phyloP scores from a whole-genome alignment of 2,329 filamentous ascomycete genomes.

The Immersiporthe knoxdaviesiana region DNA sequence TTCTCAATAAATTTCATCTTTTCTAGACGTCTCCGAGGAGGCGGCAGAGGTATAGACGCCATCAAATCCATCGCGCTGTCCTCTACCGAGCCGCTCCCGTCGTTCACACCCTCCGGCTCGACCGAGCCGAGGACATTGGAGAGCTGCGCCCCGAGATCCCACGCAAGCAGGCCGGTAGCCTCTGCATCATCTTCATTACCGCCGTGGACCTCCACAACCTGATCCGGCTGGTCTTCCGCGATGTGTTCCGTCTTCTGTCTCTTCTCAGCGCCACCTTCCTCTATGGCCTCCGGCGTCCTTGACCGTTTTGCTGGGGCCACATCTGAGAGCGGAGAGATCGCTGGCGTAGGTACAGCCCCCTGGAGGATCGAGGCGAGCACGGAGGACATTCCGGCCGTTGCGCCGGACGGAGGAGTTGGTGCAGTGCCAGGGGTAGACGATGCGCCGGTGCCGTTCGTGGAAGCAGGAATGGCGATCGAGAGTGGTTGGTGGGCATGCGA shows the following conservation, averaged over 20 bases:
- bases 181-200: constrained; percentile 35
- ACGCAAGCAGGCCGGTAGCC: constrained; percentile 3
- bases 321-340: constrained; percentile 20
- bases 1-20: constrained; percentile 42
- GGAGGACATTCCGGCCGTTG: not conserved
- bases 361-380: not conserved
- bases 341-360: constrained; percentile 4
- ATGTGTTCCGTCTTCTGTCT: constrained; percentile 28
- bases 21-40: constrained; percentile 33
- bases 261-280: constrained; percentile 22
- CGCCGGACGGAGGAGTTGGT: not conserved
- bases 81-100: constrained; percentile 16
- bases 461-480: constrained; percentile 16
- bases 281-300: constrained; percentile 23
- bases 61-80: constrained; percentile 18
- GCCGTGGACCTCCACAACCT: constrained; percentile 10
- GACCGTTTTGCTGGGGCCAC: constrained; percentile 24
- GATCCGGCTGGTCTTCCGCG: constrained; percentile 5
- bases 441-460: not conserved
- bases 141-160: constrained; percentile 28
- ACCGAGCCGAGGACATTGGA: constrained; percentile 23
- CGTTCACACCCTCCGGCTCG: constrained; percentile 16
- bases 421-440: not conserved
- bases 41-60: constrained; percentile 21
- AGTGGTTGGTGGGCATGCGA: not conserved